A percentile compares a stretch with the other conserved stretches of the same genome.
phyloP scores from a whole-genome alignment of 225 moss, liverwort and hornwort species.

The Pseudisothecium myosuroides region DNA sequence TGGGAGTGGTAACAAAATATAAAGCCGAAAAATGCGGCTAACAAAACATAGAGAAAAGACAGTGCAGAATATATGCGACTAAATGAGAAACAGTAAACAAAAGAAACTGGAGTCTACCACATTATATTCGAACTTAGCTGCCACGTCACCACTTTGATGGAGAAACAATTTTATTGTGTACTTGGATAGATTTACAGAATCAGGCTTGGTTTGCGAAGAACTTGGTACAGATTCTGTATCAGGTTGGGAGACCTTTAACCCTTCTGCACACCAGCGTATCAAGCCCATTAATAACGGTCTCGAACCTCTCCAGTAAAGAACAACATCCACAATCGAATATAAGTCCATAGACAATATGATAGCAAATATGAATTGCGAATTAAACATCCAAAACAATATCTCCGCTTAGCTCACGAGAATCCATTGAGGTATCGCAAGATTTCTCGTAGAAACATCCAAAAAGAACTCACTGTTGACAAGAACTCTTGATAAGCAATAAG shows the following conservation, averaged over 20 bases:
- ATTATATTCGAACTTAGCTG: slow-evolving; percentile 83
- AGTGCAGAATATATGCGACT: not conserved
- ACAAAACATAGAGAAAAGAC: not conserved
- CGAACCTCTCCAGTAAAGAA: not conserved
- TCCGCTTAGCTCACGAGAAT: not conserved
- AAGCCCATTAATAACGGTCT: not conserved
- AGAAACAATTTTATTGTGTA: slow-evolving; percentile 42
- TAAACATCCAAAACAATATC: not conserved
- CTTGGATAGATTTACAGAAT: slow-evolving; percentile 14
- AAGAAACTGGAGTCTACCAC: slow-evolving; percentile 14
- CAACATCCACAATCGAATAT: not conserved
- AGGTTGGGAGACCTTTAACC: slow-evolving; percentile 26
- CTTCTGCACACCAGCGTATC: slow-evolving; percentile 7
- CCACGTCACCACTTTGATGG: slow-evolving; percentile 72
- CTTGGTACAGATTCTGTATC: slow-evolving; percentile 17
- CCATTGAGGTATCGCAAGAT: not conserved
- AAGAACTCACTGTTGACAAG: not conserved
- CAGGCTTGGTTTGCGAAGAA: slow-evolving; percentile 20
- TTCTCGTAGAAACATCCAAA: not conserved
- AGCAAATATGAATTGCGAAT: not conserved
- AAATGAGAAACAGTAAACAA: not conserved
- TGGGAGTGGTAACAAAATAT: not conserved
- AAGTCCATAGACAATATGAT: not conserved
- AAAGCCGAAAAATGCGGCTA: not conserved
- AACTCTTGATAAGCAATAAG: not conserved